Evolutionary conservation across 306 rosid species (phyloP).

Genomic region (Alnus rubra): DNA sequence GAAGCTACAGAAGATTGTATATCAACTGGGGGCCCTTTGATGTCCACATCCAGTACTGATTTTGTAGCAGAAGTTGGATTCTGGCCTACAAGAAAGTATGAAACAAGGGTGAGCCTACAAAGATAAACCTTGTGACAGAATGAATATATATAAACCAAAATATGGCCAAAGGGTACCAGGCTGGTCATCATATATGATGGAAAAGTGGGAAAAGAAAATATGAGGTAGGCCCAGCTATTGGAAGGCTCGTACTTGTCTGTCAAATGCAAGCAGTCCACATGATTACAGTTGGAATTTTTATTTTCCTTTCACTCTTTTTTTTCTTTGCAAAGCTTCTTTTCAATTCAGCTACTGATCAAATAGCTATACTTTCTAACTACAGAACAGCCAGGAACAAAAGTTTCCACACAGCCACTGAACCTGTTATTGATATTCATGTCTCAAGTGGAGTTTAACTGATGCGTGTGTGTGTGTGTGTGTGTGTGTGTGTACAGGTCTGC

Average conservation of each 20-base stretch:
- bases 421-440: background rate
- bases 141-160: background rate
- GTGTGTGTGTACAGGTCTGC: background rate
- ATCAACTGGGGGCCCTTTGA: background rate
- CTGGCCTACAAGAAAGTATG: constrained; percentile 1
- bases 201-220: background rate
- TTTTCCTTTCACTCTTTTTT: background rate
- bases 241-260: background rate
- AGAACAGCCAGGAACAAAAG: background rate
- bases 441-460: background rate
- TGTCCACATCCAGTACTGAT: background rate
- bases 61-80: constrained; percentile 18
- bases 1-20: constrained; percentile 16
- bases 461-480: background rate
- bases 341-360: background rate
- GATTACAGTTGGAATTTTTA: background rate
- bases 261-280: background rate
- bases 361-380: background rate
- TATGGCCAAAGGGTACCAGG: background rate
- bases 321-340: background rate
- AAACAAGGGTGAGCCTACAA: constrained; percentile 1
- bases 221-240: background rate
- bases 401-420: background rate
- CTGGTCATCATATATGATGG: background rate
- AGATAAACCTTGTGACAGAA: background rate